Percentiles rank a stretch among this genome's conserved stretches.
Evolutionary conservation across 2,329 filamentous ascomycete genomes (phyloP).

Genomic region (Magnaporthiopsis rhizophila): DNA sequence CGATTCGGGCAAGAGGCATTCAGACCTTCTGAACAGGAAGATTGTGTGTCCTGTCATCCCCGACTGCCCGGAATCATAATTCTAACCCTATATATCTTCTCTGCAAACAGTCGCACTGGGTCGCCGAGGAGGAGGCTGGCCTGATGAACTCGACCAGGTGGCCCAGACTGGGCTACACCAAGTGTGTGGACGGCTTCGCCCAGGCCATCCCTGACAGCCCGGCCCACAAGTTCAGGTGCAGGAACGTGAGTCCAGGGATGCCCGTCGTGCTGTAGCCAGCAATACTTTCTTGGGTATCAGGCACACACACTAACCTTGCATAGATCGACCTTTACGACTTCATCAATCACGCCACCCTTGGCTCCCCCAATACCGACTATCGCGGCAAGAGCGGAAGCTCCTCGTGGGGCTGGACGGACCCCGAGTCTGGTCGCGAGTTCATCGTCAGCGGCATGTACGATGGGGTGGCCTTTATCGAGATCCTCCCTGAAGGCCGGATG

Average conservation of each 20-base stretch:
- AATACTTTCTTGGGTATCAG: too few relatives aligned
- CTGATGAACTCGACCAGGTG: conserved; percentile 4
- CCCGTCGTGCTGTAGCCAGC: too few relatives aligned
- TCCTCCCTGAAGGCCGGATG: conserved; percentile 4
- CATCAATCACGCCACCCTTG: conserved; percentile 8
- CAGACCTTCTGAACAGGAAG: conserved; percentile 1
- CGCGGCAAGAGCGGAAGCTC: not conserved
- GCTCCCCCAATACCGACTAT: conserved; percentile 7
- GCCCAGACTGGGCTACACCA: conserved; percentile 6
- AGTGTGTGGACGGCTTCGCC: conserved; percentile 5
- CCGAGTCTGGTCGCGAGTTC: conserved; percentile 42
- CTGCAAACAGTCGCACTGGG: conserved; percentile 2
- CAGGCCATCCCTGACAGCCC: conserved; percentile 2
- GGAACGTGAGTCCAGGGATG: not conserved
- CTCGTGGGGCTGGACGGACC: conserved; percentile 38
- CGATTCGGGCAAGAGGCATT: conserved; percentile 3
- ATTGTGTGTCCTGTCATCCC: not conserved
- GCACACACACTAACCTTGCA: too few relatives aligned
- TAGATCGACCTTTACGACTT: conserved; percentile 9
- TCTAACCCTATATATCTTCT: too few relatives aligned
- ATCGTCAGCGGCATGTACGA: conserved; percentile 21
- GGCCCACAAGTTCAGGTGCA: conserved; percentile 8
- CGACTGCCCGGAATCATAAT: too few relatives aligned
- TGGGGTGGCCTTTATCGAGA: conserved; percentile 3
- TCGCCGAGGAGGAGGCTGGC: conserved; percentile 5